These are phyloP conservation scores for Gentiana dahurica DNA, from an alignment of 257 asterid genomes.

Conservation along the genomic window DNA sequence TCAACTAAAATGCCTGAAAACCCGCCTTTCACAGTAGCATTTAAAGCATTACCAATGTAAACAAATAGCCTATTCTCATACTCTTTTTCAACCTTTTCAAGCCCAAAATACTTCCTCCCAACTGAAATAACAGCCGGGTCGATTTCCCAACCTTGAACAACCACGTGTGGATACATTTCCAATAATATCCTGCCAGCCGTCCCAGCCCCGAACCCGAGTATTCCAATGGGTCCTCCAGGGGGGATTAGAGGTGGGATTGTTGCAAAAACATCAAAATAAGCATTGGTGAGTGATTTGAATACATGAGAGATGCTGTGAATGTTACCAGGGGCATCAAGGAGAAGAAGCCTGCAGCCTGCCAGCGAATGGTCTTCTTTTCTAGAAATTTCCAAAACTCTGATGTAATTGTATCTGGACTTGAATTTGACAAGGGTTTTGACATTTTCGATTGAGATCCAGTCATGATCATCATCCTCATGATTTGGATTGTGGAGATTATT, in stretches of 20 bases:
- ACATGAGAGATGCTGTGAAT: slow-evolving; percentile 80
- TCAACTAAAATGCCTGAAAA: slow-evolving; percentile 69
- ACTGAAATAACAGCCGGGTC: slow-evolving; percentile 71
- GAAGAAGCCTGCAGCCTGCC: slow-evolving; percentile 75
- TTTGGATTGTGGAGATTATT: background rate
- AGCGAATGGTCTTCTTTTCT: slow-evolving; percentile 77
- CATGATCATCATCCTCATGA: slow-evolving; percentile 16
- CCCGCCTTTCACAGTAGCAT: slow-evolving; percentile 32
- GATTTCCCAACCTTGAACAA: slow-evolving; percentile 75
- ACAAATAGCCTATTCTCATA: slow-evolving; percentile 42
- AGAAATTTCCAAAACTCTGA: slow-evolving; percentile 73
- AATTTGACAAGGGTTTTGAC: slow-evolving; percentile 71
- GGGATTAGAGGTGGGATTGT: slow-evolving; percentile 73
- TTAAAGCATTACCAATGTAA: slow-evolving; percentile 56
- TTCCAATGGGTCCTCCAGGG: slow-evolving; percentile 75
- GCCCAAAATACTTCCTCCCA: slow-evolving; percentile 63
- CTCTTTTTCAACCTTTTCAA: slow-evolving; percentile 50
- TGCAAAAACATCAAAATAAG: slow-evolving; percentile 82
- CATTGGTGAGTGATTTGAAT: slow-evolving; percentile 54
- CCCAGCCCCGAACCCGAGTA: slow-evolving; percentile 94
- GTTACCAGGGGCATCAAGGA: slow-evolving; percentile 89
- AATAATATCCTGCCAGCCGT: slow-evolving; percentile 57
- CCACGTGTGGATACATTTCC: slow-evolving; percentile 39
- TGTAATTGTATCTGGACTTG: slow-evolving; percentile 74
- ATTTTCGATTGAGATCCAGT: slow-evolving; percentile 67